Evolutionary conservation across 305 asterid species (phyloP), one percentile per base, ranked within the genome.

Genomic region (Fraxinus baroniana): DNA sequence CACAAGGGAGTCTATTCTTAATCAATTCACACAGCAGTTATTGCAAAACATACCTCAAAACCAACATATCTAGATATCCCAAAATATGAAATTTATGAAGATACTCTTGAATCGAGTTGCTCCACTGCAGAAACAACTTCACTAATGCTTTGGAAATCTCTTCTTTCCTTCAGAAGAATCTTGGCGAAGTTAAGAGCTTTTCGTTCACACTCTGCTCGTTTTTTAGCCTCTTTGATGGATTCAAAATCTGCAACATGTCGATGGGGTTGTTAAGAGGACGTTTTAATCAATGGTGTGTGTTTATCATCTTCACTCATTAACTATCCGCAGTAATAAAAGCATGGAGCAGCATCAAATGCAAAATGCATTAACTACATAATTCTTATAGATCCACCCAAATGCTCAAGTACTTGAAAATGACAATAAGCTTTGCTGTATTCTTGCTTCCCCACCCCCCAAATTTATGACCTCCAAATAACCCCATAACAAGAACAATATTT

Each of bases 211-310:
- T 89, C 91, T 62, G 98, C 97, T 24, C 97, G 90, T 79, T 78
- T 89, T 84, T 81, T 84, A 3, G 88, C 85, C 81, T 92, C 94
- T 44, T 83, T 57, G 66, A 95, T 95, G 36, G 98, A 89, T 88
- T 95, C 98, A 8, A 95, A 90, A 88, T 95, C 98, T 86, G 94
- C 98, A 17, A 93, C 97, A 86, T n/a, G n/a, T n/a, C n/a, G n/a
- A n/a, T n/a, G n/a, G n/a, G n/a, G n/a, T n/a, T n/a, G n/a, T n/a
- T n/a, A n/a, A n/a, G n/a, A n/a, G n/a, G n/a, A n/a, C n/a, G n/a
- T n/a, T n/a, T n/a, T n/a, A 36, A 84, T 74, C 78, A 83, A 83
- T 68, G 10, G 26, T 66, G 17, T 1, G 37, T 66, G 36, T 28
- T 64, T 28, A 28, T 66, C 36, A 10, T 66, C 35, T 26, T 10